Conservation (phyloP, 805 yeast genomes). For the Saccharomycodes ludwigii region DNA sequence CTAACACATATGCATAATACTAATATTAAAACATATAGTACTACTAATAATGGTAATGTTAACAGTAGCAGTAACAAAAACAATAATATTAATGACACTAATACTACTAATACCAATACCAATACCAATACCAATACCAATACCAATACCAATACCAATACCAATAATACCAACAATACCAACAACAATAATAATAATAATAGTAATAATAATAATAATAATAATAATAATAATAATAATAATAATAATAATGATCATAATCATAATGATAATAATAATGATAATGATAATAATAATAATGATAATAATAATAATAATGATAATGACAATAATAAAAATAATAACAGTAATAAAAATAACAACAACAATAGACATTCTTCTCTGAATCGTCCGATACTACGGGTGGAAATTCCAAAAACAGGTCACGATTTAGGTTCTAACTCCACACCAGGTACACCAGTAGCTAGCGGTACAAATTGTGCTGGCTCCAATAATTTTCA, state of each 20-base stretch:
- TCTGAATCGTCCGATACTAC: not conserved
- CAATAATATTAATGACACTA: not conserved
- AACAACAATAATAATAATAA: conserved; percentile 1
- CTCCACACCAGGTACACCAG: too few relatives aligned
- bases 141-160: conserved; percentile 3
- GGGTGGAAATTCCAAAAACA: conserved; percentile 1
- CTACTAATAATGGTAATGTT: not conserved
- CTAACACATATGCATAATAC: too few relatives aligned
- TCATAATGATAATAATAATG: conserved; percentile 2
- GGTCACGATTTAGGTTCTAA: not conserved
- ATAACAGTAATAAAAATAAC: not conserved
- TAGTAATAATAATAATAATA: conserved; percentile 1
- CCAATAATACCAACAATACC: conserved; percentile 2
- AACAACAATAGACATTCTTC: not conserved
- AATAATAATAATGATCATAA: conserved; percentile 5
- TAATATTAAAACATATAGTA: too few relatives aligned
- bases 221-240: conserved; percentile 4
- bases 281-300: not conserved
- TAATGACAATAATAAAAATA: not conserved
- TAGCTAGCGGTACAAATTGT: too few relatives aligned
- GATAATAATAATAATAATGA: not conserved
- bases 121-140: conserved; percentile 1
- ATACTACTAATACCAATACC: conserved; percentile 5
- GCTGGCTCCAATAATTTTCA: too few relatives aligned
- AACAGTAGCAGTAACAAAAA: not conserved